phyloP scores from a whole-genome alignment of 208 protist species.

The Crithidia thermophila region DNA sequence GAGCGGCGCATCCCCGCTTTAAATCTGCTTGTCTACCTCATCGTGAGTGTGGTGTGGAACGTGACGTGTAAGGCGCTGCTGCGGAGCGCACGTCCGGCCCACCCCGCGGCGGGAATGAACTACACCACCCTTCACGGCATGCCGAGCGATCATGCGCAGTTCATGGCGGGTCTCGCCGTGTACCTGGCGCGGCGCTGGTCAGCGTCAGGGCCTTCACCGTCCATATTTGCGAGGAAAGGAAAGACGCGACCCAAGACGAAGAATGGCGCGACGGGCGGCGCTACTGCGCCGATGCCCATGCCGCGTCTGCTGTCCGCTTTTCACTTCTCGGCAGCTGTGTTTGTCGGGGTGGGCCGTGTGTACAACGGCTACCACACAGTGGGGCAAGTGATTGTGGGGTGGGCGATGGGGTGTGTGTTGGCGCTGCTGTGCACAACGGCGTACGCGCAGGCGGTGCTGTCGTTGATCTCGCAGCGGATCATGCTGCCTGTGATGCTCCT shows the following conservation, averaged over 20 bases:
- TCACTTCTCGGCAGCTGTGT: slow-evolving; percentile 28
- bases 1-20: slow-evolving; percentile 46
- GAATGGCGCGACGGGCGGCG: background rate
- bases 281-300: slow-evolving; percentile 1
- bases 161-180: slow-evolving; percentile 70
- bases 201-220: background rate
- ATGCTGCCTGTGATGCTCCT: slow-evolving; percentile 60
- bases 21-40: slow-evolving; percentile 56
- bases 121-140: slow-evolving; percentile 70
- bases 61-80: slow-evolving; percentile 45
- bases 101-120: slow-evolving; percentile 37
- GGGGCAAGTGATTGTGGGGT: slow-evolving; percentile 60
- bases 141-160: slow-evolving; percentile 83
- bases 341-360: slow-evolving; percentile 63
- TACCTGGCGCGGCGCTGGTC: slow-evolving; percentile 44
- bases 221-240: too few species aligned
- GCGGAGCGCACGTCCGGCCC: slow-evolving; percentile 42
- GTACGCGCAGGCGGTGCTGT: slow-evolving; percentile 32
- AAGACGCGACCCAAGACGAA: background rate
- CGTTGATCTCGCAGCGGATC: slow-evolving; percentile 12
- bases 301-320: slow-evolving; percentile 25
- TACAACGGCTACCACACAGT: slow-evolving; percentile 82
- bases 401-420: slow-evolving; percentile 40
- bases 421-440: slow-evolving; percentile 41
- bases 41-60: slow-evolving; percentile 54